A percentile compares a stretch with the other conserved stretches of the same genome.
These are phyloP conservation scores for Parathielavia hyrcaniae DNA, from an alignment of 495 filamentous ascomycete genomes.

Conservation along the genomic window DNA sequence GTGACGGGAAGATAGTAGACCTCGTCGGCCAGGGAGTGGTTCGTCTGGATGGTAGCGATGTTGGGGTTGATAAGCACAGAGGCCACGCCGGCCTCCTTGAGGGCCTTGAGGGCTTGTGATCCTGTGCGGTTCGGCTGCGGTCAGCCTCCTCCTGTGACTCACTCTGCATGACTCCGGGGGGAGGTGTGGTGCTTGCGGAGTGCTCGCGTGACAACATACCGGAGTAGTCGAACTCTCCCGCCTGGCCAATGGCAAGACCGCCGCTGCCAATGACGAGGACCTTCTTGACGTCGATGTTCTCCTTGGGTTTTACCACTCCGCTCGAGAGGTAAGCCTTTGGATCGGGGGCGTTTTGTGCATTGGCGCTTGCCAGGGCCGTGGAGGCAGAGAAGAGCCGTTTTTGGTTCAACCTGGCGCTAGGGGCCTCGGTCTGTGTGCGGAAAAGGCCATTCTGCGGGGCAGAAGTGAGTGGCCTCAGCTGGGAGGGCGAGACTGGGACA, in stretches of 20 bases:
- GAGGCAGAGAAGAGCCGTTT: constrained; percentile 40
- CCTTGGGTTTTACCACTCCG: constrained; percentile 67
- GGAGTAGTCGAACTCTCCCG: constrained; percentile 98
- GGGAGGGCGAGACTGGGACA: constrained; percentile 32
- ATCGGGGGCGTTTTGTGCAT: constrained; percentile 62
- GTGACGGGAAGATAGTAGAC: constrained; percentile 98
- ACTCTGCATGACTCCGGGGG: constrained; percentile 24
- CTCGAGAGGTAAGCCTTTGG: constrained; percentile 84
- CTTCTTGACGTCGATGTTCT: constrained; percentile 90
- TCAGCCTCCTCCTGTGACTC: constrained; percentile 32
- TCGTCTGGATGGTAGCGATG: constrained; percentile 97
- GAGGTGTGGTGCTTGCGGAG: neutral
- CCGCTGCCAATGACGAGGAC: constrained; percentile 95
- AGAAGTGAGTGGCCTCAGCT: constrained; percentile 36
- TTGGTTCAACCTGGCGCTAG: constrained; percentile 28
- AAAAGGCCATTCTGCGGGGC: constrained; percentile 29
- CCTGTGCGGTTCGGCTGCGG: constrained; percentile 46
- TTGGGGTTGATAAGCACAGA: constrained; percentile 98
- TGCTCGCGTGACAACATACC: constrained; percentile 48
- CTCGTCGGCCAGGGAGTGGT: constrained; percentile 91
- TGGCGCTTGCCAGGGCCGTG: constrained; percentile 29
- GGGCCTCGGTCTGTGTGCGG: constrained; percentile 29
- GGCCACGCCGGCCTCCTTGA: constrained; percentile 94
- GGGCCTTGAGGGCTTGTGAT: constrained; percentile 91
- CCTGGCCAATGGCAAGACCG: constrained; percentile 95